A percentile compares a stretch with the other conserved stretches of the same genome.
Conservation (phyloP, 1,139 yeast genomes). For the Kazachstania sp. region DNA sequence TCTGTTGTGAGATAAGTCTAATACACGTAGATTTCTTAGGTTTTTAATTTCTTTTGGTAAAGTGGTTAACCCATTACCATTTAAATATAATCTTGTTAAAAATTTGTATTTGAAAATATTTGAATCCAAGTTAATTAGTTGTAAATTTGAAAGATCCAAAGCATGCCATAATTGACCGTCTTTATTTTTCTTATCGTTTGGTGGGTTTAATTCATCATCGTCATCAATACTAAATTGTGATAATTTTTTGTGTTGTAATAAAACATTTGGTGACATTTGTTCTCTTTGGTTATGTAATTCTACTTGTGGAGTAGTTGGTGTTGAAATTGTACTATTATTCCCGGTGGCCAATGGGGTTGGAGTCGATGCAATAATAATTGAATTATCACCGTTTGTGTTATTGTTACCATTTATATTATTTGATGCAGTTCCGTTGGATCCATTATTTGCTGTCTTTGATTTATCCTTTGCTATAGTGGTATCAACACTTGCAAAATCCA, state of each 20-base stretch:
- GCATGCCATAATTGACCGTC: constrained; percentile 86
- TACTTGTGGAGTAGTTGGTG: constrained; percentile 29
- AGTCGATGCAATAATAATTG: constrained; percentile 7
- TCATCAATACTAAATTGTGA: constrained; percentile 56
- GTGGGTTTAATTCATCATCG: constrained; percentile 44
- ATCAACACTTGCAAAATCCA: constrained; percentile 24
- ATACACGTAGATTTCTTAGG: constrained; percentile 65
- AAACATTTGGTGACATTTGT: constrained; percentile 25
- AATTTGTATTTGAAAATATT: constrained; percentile 76
- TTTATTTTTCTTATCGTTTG: constrained; percentile 51
- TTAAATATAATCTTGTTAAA: constrained; percentile 76
- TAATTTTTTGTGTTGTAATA: constrained; percentile 56
- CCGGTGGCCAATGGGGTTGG: constrained; percentile 11
- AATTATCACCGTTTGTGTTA: constrained; percentile 2
- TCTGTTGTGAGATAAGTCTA: constrained; percentile 77
- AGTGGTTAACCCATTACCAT: constrained; percentile 67
- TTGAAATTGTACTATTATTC: constrained; percentile 23
- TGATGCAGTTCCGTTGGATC: constrained; percentile 3
- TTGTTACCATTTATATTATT: constrained; percentile 6
- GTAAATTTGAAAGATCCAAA: constrained; percentile 86
- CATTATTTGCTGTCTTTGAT: background rate
- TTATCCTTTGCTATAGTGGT: constrained; percentile 13
- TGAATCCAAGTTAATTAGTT: constrained; percentile 59
- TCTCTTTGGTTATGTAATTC: constrained; percentile 23
- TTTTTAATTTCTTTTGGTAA: constrained; percentile 66